Percentiles rank a stretch among this genome's conserved stretches.
These are phyloP conservation scores for Triangularia verruculosa DNA, from an alignment of 2,329 filamentous ascomycete species.

Conservation along the genomic window DNA sequence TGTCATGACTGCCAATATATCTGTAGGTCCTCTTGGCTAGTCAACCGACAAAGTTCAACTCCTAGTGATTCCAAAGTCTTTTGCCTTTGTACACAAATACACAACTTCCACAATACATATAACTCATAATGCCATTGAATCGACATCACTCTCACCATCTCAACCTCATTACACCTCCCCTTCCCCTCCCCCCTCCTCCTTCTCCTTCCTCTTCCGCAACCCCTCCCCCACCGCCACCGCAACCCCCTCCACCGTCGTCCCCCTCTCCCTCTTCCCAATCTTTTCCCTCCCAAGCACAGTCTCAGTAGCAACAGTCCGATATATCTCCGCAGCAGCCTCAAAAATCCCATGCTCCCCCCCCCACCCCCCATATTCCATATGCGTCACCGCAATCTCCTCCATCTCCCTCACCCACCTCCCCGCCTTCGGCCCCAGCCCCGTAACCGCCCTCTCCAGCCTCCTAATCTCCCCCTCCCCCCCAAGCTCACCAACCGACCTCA, in stretches of 20 bases:
- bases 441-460: slow-evolving; percentile 37
- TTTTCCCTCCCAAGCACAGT: slow-evolving; percentile 59
- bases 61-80: too few relatives aligned
- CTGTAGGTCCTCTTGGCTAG: too few relatives aligned
- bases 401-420: slow-evolving; percentile 78
- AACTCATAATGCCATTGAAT: too few relatives aligned
- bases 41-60: too few relatives aligned
- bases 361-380: slow-evolving; percentile 61
- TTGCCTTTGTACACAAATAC: too few relatives aligned
- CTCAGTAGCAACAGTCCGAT: slow-evolving; percentile 58
- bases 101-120: too few relatives aligned
- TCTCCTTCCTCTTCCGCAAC: slow-evolving; percentile 31
- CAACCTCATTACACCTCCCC: not conserved
- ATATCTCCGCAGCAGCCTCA: slow-evolving; percentile 58
- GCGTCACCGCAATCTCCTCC: slow-evolving; percentile 62
- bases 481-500: slow-evolving; percentile 50
- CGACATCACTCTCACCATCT: not conserved
- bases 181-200: slow-evolving; percentile 36
- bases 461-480: slow-evolving; percentile 38
- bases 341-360: slow-evolving; percentile 56
- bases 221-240: slow-evolving; percentile 49
- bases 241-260: slow-evolving; percentile 56
- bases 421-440: slow-evolving; percentile 67
- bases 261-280: slow-evolving; percentile 53
- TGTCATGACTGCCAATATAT: too few relatives aligned